phyloP scores from a whole-genome alignment of 2,329 filamentous ascomycete genomes.

The Neonectria sp. region DNA sequence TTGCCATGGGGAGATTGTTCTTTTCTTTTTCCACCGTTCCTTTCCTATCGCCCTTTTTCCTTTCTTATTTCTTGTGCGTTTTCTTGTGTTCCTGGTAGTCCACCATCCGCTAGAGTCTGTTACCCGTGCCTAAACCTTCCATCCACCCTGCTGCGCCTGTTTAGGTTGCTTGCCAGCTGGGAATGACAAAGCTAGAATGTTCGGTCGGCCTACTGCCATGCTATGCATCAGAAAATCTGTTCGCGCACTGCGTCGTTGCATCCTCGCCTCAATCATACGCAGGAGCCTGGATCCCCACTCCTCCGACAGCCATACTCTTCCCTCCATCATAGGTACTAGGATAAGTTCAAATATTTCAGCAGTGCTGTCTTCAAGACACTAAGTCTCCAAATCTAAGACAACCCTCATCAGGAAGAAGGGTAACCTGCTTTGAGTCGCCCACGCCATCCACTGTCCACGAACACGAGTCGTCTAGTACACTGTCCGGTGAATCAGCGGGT shows the following conservation, averaged over 20 bases:
- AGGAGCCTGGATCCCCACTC: no score
- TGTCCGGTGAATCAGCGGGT: background rate
- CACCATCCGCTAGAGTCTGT: slow-evolving; percentile 16
- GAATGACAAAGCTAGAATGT: background rate
- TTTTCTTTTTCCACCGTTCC: background rate
- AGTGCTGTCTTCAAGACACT: background rate
- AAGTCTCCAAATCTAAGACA: slow-evolving; percentile 5
- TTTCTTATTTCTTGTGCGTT: background rate
- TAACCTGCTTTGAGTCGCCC: no score
- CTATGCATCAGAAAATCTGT: background rate
- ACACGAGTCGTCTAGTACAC: background rate
- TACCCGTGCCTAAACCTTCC: slow-evolving; percentile 25
- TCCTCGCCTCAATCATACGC: background rate
- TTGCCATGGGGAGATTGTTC: background rate
- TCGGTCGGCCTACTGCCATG: background rate
- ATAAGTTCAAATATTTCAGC: background rate
- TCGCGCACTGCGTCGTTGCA: background rate
- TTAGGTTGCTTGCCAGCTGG: background rate
- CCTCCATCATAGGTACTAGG: background rate
- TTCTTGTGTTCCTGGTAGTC: no score
- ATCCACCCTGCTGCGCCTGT: background rate
- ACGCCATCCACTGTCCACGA: background rate
- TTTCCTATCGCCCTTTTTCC: background rate
- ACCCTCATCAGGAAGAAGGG: background rate
- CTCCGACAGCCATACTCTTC: background rate